phyloP scores from a whole-genome alignment of 306 rosid genomes.

The Urtica urens region DNA sequence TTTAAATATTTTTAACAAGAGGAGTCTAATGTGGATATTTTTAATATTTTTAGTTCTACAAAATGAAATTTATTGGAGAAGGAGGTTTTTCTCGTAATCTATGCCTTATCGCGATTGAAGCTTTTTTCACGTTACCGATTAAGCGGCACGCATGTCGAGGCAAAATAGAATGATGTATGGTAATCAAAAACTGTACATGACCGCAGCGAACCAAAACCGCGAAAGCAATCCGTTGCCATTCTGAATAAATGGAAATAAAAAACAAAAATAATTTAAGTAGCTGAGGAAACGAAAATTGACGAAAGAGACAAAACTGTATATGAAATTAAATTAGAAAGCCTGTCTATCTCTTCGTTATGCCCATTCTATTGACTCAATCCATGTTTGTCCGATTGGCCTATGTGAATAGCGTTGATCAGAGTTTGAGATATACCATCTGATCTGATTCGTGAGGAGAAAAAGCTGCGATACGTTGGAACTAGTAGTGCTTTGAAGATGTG shows the following conservation, averaged over 20 bases:
- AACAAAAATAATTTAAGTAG: neutral
- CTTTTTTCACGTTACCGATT: too few relatives aligned
- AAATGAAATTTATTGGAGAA: too few relatives aligned
- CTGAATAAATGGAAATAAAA: neutral
- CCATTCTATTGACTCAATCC: neutral
- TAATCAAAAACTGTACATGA: neutral
- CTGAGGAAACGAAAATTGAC: neutral
- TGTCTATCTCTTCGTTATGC: neutral
- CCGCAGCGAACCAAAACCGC: neutral
- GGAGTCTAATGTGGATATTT: too few relatives aligned
- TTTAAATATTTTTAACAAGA: too few relatives aligned
- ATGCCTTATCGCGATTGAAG: too few relatives aligned
- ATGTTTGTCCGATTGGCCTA: neutral
- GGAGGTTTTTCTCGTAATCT: too few relatives aligned
- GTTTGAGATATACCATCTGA: too few relatives aligned
- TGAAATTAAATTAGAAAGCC: neutral
- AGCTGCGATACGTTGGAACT: too few relatives aligned
- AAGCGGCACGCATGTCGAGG: constrained; percentile 5
- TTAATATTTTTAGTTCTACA: too few relatives aligned
- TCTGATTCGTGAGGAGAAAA: too few relatives aligned
- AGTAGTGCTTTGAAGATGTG: constrained; percentile 53
- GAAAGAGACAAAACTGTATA: neutral
- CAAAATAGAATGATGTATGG: neutral
- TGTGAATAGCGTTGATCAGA: too few relatives aligned
- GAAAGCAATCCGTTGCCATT: neutral